Evolutionary conservation across 768 basidiomycete species (phyloP).

Genomic region (Cantharellus cinnabarinus): DNA sequence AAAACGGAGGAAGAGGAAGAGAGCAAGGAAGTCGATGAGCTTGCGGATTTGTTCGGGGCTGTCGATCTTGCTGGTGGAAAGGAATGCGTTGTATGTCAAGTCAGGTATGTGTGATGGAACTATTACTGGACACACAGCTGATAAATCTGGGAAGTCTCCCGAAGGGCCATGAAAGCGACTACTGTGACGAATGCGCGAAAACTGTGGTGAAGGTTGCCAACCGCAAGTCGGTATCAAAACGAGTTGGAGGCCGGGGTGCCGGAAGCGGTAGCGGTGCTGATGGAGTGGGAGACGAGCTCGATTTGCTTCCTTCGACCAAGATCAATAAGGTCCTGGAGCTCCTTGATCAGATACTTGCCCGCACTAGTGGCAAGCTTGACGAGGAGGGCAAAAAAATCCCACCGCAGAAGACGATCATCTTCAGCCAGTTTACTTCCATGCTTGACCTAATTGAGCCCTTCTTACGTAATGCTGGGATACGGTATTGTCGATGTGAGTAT

Average conservation of each 20-base stretch:
- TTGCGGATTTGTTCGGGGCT: constrained; percentile 52
- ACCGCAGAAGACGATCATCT: constrained; percentile 83
- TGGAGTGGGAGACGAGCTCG: constrained; percentile 18
- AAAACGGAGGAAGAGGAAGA: constrained; percentile 29
- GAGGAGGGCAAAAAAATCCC: constrained; percentile 2
- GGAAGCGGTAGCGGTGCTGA: not conserved
- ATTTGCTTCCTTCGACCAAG: constrained; percentile 62
- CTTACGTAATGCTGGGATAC: constrained; percentile 41
- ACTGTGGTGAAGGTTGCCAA: constrained; percentile 30
- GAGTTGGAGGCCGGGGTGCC: not conserved
- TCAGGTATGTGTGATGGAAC: not conserved
- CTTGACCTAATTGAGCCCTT: constrained; percentile 76
- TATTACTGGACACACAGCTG: too few relatives aligned
- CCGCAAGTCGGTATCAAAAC: constrained; percentile 16
- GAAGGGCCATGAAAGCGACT: constrained; percentile 15
- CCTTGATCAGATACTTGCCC: constrained; percentile 39
- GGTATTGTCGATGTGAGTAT: constrained; percentile 69
- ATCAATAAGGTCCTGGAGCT: constrained; percentile 64
- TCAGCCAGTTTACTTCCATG: constrained; percentile 80
- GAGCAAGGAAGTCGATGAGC: constrained; percentile 41
- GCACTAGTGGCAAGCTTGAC: constrained; percentile 23
- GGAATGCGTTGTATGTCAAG: not conserved
- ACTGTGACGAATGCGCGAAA: constrained; percentile 38
- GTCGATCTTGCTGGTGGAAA: constrained; percentile 24
- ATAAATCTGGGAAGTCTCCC: not conserved